These are phyloP conservation scores for Lablab purpureus DNA, from an alignment of 306 rosid species.

Conservation along the genomic window DNA sequence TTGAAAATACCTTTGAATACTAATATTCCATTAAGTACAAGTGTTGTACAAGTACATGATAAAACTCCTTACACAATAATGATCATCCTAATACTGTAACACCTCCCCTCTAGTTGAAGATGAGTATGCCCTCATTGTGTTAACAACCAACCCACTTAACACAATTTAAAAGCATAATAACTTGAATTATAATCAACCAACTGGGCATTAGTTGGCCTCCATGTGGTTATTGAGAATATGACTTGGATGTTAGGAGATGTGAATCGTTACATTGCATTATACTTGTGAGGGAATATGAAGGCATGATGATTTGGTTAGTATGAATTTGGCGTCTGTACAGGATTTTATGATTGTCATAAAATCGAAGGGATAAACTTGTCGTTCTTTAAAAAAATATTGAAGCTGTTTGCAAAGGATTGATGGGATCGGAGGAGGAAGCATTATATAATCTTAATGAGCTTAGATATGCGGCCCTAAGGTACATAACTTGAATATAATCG, in stretches of 20 bases:
- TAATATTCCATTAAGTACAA: neutral
- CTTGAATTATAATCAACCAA: neutral
- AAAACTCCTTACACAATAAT: neutral
- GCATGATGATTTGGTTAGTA: slow-evolving; percentile 35
- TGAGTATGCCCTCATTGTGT: neutral
- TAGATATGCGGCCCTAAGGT: slow-evolving; percentile 6
- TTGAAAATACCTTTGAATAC: slow-evolving; percentile 26
- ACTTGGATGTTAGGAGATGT: too few species aligned
- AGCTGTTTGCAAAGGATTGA: too few species aligned
- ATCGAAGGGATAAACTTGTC: too few species aligned
- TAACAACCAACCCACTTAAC: neutral
- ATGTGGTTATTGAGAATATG: too few species aligned
- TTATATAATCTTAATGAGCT: slow-evolving; percentile 23
- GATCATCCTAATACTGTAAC: neutral
- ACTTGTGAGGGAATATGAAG: slow-evolving; percentile 29
- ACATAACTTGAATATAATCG: neutral
- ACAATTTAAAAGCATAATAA: slow-evolving; percentile 10
- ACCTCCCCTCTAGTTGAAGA: slow-evolving; percentile 7
- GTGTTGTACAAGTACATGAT: slow-evolving; percentile 21
- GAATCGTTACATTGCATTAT: neutral
- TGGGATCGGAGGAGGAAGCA: too few species aligned
- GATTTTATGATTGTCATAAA: slow-evolving; percentile 2
- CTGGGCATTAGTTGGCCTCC: too few species aligned
- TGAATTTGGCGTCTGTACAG: slow-evolving; percentile 24
- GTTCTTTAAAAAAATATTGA: too few species aligned